These are phyloP conservation scores for Eimeria falciformis DNA, from an alignment of 169 alveolate genomes.

Conservation along the genomic window DNA sequence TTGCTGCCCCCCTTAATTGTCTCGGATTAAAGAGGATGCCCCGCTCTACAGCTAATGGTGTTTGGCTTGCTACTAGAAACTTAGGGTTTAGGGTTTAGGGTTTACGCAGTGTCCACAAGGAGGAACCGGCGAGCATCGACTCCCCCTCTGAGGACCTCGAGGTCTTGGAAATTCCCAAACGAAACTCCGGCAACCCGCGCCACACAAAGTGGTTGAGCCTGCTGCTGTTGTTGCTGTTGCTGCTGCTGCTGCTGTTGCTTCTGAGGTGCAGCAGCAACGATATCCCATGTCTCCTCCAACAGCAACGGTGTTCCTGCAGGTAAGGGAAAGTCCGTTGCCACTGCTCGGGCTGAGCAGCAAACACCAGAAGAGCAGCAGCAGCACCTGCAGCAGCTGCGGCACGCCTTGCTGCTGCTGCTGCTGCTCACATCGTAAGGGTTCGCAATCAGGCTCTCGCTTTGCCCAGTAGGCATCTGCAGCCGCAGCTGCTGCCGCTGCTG, in stretches of 20 bases:
- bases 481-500: constrained; percentile 3
- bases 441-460: background rate
- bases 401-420: background rate
- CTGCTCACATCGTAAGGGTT: background rate
- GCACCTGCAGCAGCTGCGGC: constrained; percentile 9
- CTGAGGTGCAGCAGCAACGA: background rate
- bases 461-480: background rate
- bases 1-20: too few relatives aligned
- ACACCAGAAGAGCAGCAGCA: background rate
- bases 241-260: background rate
- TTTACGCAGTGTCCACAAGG: background rate
- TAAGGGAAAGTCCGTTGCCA: background rate
- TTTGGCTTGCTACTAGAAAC: too few relatives aligned
- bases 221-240: constrained; percentile 11
- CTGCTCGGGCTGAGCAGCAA: background rate
- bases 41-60: too few relatives aligned
- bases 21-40: too few relatives aligned
- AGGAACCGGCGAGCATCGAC: background rate
- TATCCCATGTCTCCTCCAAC: background rate
- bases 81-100: too few relatives aligned
- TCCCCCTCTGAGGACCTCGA: background rate
- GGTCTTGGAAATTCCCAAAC: background rate
- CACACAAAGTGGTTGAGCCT: background rate
- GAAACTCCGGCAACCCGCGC: background rate
- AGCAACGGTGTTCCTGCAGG: constrained; percentile 1